Conservation (phyloP, 257 asterid genomes). For the Capsicum baccatum region DNA sequence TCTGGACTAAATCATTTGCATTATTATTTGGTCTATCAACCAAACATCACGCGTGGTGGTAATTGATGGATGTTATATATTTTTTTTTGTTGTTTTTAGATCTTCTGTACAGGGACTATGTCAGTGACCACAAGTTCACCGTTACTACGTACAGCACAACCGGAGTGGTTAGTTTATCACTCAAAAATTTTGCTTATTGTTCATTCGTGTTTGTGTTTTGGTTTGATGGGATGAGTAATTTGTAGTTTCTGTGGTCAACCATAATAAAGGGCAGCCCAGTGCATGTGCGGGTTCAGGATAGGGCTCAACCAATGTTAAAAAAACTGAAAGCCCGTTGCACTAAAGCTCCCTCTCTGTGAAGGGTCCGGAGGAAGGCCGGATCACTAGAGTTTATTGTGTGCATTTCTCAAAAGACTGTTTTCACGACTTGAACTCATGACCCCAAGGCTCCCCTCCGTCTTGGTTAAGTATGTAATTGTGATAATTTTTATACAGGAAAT, state of each 20-base stretch:
- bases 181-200: not conserved
- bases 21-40: not conserved
- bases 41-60: not conserved
- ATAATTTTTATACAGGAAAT: not conserved
- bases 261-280: too few species aligned
- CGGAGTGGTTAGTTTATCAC: conserved; percentile 31
- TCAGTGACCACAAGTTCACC: conserved; percentile 35
- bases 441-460: too few species aligned
- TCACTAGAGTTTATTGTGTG: too few species aligned
- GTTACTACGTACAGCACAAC: conserved; percentile 34
- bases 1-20: not conserved
- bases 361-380: too few species aligned
- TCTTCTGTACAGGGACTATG: conserved; percentile 39
- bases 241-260: not conserved
- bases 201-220: not conserved
- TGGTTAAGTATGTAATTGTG: not conserved
- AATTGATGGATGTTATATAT: not conserved
- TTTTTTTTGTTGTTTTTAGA: conserved; percentile 24
- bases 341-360: too few species aligned
- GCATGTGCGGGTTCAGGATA: too few species aligned
- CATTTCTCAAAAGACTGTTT: too few species aligned
- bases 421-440: too few species aligned
- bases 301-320: too few species aligned
- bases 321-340: too few species aligned
- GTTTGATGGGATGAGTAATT: not conserved